Conservation (phyloP, 139 green algal genomes). For the Picochlorum sp. region DNA sequence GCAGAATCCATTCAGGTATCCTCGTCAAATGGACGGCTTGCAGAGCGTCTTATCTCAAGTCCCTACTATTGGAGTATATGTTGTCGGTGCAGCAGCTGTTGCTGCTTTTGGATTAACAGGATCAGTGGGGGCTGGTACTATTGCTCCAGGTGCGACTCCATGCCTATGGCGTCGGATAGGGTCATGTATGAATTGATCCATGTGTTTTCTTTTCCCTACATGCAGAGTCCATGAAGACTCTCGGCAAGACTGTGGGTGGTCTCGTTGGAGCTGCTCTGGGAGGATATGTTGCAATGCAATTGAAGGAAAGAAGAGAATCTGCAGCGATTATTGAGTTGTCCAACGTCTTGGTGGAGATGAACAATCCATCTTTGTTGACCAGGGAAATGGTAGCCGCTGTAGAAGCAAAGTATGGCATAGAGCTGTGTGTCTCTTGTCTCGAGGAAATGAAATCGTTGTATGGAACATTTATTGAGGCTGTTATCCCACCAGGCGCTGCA, state of each 20-base stretch:
- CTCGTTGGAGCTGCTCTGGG: conserved; percentile 35
- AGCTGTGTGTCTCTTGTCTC: conserved; percentile 41
- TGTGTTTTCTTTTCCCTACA: background rate
- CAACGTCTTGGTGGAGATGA: conserved; percentile 61
- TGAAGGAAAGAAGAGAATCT: conserved; percentile 51
- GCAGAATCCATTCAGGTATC: conserved; percentile 45
- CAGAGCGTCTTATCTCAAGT: conserved; percentile 48
- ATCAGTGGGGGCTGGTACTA: conserved; percentile 13
- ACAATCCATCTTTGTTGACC: conserved; percentile 45
- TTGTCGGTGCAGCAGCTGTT: conserved; percentile 30
- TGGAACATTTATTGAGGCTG: conserved; percentile 69
- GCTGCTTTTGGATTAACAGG: conserved; percentile 28
- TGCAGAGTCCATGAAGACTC: conserved; percentile 34
- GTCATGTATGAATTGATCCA: background rate
- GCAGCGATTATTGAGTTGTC: conserved; percentile 62
- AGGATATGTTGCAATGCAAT: conserved; percentile 23
- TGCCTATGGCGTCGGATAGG: background rate
- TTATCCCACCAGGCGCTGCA: conserved; percentile 71
- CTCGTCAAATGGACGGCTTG: conserved; percentile 38
- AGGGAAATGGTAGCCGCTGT: conserved; percentile 39
- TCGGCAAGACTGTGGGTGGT: conserved; percentile 26
- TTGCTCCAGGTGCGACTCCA: conserved; percentile 33
- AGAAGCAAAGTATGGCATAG: conserved; percentile 57
- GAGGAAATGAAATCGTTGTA: conserved; percentile 72
- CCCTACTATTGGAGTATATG: conserved; percentile 49